Percentiles rank a stretch among this genome's conserved stretches.
Evolutionary conservation across 2,329 filamentous ascomycete species (phyloP).

Genomic region (Trichophyton benhamiae): DNA sequence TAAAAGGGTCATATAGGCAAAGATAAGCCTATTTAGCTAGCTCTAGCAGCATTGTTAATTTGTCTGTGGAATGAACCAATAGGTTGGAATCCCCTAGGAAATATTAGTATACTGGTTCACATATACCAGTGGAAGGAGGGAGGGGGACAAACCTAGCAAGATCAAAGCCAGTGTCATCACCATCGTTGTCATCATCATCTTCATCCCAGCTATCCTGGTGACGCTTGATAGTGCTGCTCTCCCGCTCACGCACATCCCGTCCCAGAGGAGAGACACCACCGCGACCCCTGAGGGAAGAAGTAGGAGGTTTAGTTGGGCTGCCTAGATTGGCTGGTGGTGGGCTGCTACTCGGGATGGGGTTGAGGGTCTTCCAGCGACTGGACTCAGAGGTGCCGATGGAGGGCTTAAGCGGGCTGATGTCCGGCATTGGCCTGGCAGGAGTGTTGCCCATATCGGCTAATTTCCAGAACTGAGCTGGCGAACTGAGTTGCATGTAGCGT

Average conservation of each 20-base stretch:
- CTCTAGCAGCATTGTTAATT: slow-evolving; percentile 21
- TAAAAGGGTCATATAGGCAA: not conserved
- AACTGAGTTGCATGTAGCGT: slow-evolving; percentile 42
- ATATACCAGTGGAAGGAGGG: not conserved
- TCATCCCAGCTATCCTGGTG: slow-evolving; percentile 9
- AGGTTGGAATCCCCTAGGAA: slow-evolving; percentile 36
- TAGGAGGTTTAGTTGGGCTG: slow-evolving; percentile 32
- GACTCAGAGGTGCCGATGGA: slow-evolving; percentile 24
- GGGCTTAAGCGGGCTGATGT: slow-evolving; percentile 38
- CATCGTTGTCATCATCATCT: slow-evolving; percentile 18
- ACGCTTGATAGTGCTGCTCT: not conserved
- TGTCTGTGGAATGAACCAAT: slow-evolving; percentile 37
- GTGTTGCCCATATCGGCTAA: slow-evolving; percentile 37
- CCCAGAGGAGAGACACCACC: not conserved
- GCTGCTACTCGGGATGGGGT: slow-evolving; percentile 34
- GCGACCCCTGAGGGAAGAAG: slow-evolving; percentile 11
- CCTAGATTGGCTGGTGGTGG: slow-evolving; percentile 36
- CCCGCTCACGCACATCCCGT: not conserved
- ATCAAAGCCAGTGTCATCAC: slow-evolving; percentile 34
- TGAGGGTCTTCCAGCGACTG: slow-evolving; percentile 7
- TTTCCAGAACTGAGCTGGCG: slow-evolving; percentile 41
- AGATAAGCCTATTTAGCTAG: slow-evolving; percentile 7
- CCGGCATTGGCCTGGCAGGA: slow-evolving; percentile 30
- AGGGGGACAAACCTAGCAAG: slow-evolving; percentile 32
- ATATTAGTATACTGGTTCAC: slow-evolving; percentile 10